Base-by-base conservation (phyloP, 768 basidiomycete genomes). In the Lactarius evosmus region DNA sequence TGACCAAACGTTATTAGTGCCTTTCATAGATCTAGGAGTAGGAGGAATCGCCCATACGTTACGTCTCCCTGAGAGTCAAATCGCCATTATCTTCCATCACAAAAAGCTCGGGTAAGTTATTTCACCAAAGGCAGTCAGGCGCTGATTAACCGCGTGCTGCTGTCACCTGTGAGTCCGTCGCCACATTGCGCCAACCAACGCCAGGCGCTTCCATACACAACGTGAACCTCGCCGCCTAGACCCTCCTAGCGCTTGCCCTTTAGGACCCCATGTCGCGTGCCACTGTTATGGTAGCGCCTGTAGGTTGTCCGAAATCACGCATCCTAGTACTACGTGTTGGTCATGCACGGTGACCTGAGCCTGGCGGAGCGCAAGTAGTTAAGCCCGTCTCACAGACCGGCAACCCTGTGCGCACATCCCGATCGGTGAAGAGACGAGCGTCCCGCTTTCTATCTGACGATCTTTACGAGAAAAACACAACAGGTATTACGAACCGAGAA, bases 31-130 rank as follows among this genome's bases (percentile, higher is more conserved):
- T 63, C 41, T 17, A 30, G 12, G 40, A 53, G 19, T 14, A 7
- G 29, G 36, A 46, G 19, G 19, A 59, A 59, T 64, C 54, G n/a
- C 30, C 36, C 54, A 50, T 55, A 33, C 19, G 8, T n/a, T 58
- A 29, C 30, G 17, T 7, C 40, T 62, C 5, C 50, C 53, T 33
- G 14, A 38, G 7, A n/a, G n/a, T 19, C 38, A 49, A 52, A 17
- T 40, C 44, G 29, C 16, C 14, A n/a, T 34, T 30, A 30, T 17
- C 34, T 38, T 58, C 22, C 17, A 16, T 58, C 33, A 62, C 25
- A 51, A n/a, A 11, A 17, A 27, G 55, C 30, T 25, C 30, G 19
- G 38, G 33, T 51, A 30, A 27, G 32, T 25, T 4, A 27, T 27
- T 29, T 16, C 4, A 41, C 29, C 36, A 4, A 17, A n/a, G 17